Percentiles rank a stretch among this genome's conserved stretches.
Evolutionary conservation across 116 monocot species (phyloP).

Genomic region (Papilionanthe hybrid): DNA sequence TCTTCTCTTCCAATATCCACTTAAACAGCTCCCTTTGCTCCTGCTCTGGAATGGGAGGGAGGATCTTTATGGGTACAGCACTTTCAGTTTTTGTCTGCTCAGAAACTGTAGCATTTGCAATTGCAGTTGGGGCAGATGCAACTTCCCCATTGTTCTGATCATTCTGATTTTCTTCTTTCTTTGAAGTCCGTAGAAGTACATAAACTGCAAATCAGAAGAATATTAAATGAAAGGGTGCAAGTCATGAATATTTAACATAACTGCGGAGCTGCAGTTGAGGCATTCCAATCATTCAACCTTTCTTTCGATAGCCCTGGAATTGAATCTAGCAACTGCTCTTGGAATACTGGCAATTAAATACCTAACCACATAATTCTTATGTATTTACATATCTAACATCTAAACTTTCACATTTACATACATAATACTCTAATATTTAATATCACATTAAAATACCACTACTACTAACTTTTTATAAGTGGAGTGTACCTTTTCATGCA

Average conservation of each 20-base stretch:
- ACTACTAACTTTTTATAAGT: no score
- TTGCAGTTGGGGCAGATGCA: slow-evolving; percentile 21
- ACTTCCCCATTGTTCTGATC: slow-evolving; percentile 19
- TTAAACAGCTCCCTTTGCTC: slow-evolving; percentile 68
- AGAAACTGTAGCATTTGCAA: slow-evolving; percentile 8
- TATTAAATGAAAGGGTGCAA: neutral
- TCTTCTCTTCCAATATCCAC: slow-evolving; percentile 89
- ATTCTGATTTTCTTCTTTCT: slow-evolving; percentile 37
- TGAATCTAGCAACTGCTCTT: neutral
- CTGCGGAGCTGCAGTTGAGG: no score
- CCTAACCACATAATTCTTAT: no score
- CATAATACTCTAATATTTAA: no score
- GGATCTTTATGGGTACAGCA: slow-evolving; percentile 27
- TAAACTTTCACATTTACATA: no score
- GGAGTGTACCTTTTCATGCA: no score
- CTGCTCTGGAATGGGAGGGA: slow-evolving; percentile 54
- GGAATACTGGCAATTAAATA: no score
- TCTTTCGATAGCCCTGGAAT: neutral
- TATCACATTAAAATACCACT: no score
- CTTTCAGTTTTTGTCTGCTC: slow-evolving; percentile 21
- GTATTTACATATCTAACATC: no score
- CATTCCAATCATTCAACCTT: no score
- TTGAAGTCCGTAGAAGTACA: slow-evolving; percentile 53
- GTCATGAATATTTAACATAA: no score
- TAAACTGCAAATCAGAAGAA: slow-evolving; percentile 42